phyloP scores from a whole-genome alignment of 495 filamentous ascomycete genomes.

The Hyphodiscus hymeniophilus region DNA sequence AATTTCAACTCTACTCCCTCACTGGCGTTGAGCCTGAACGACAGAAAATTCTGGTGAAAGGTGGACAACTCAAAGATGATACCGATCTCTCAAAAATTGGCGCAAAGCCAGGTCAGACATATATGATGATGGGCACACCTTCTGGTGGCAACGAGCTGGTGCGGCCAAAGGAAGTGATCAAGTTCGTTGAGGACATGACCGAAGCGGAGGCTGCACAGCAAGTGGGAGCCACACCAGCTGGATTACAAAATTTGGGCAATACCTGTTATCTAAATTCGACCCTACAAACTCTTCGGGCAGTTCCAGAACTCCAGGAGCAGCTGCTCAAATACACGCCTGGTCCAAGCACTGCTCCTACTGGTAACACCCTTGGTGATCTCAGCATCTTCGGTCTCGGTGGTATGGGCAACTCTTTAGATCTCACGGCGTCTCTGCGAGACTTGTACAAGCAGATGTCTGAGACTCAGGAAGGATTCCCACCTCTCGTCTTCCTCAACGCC shows the following conservation, averaged over 20 bases:
- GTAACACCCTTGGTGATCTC: conserved; percentile 22
- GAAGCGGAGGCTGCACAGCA: conserved; percentile 81
- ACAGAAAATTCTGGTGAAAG: conserved; percentile 92
- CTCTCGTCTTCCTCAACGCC: conserved; percentile 75
- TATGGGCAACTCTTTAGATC: conserved; percentile 57
- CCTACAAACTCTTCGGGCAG: conserved; percentile 75
- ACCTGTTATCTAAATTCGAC: conserved; percentile 99
- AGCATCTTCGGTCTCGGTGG: conserved; percentile 28
- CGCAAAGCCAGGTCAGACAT: conserved; percentile 74
- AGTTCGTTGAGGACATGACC: conserved; percentile 96
- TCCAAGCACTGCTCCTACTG: conserved; percentile 15
- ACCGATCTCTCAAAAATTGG: conserved; percentile 73
- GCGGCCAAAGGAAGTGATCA: conserved; percentile 72
- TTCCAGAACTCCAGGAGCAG: conserved; percentile 85
- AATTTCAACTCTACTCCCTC: conserved; percentile 88
- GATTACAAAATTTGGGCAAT: conserved; percentile 88
- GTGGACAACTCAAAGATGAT: conserved; percentile 92
- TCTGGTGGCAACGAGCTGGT: conserved; percentile 46
- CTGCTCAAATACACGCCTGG: conserved; percentile 57
- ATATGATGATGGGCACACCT: conserved; percentile 97
- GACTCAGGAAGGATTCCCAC: conserved; percentile 82
- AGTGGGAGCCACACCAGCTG: conserved; percentile 79
- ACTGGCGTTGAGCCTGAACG: conserved; percentile 94
- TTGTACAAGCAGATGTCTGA: conserved; percentile 90
- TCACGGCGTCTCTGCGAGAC: conserved; percentile 73